Evolutionary conservation across 371 early-diverging fungal genomes (phyloP), one percentile per base, ranked within the genome.

Genomic region (Actinomortierella ambigua): DNA sequence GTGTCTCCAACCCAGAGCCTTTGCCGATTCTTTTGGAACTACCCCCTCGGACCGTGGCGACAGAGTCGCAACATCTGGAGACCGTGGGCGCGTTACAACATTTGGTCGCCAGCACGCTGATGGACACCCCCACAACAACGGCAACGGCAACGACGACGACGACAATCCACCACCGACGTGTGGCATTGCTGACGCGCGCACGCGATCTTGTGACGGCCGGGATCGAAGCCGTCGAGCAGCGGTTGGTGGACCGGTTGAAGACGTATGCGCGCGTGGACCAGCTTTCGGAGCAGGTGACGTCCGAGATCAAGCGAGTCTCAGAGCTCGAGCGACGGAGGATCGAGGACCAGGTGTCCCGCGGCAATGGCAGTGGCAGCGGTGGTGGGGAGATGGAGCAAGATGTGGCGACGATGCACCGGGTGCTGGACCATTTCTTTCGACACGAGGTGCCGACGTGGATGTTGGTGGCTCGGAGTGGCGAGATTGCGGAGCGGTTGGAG

Each of bases 381-480:
- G 9, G 66, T 53, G 27, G 73, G 73, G 73, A 66, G 15, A 51
- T 73, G 5, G 73, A 66, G 43, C 66, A 60, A 47, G 73, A 73
- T 63, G 63, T 73, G 0, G 55, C 50, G 28, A 55, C 49, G 15
- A 73, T 73, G 73, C 55, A 53, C 5, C 47, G 51, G 13, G 57
- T 73, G 4, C 24, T 73, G 42, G 73, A 73, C 17, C 67, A 73
- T 22, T 73, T 73, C 41, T 73, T 73, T 48, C 61, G 43, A 24
- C 50, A 55, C 6, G 73, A 73, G 48, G 63, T 73, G 4, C 73
- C 73, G 18, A 59, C 63, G 50, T 73, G 73, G 73, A 73, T 66
- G 73, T 44, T 73, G 24, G 66, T 73, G 56, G 66, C 73, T 0
- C 50, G 73, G 14, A 73, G 73, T 47, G 73, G 73, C n/a, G 73